Conservation (phyloP, 108 stramenopile species). For the Aurantiochytrium sp. region DNA sequence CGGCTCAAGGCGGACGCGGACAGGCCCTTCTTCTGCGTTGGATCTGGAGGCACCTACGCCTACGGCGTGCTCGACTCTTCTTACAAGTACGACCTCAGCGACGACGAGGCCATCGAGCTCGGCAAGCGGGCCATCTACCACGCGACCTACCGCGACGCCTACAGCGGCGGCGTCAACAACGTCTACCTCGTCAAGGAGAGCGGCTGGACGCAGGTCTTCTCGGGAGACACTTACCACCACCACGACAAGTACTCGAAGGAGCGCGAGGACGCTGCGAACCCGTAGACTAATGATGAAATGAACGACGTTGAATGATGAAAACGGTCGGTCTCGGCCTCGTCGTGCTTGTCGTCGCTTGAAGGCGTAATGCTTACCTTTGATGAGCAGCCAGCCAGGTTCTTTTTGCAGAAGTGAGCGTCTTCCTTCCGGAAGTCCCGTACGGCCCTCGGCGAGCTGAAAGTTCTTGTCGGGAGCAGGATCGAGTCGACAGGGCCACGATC, state of each 20-base stretch:
- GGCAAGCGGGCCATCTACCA: conserved; percentile 99
- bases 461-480: no score
- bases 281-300: neutral
- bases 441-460: no score
- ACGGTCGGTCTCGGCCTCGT: no score
- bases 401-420: no score
- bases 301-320: no score
- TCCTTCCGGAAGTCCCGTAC: no score
- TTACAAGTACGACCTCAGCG: conserved; percentile 86
- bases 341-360: no score
- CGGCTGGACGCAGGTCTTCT: conserved; percentile 90
- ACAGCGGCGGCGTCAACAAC: conserved; percentile 84
- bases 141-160: conserved; percentile 98
- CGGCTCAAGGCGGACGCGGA: conserved; percentile 83
- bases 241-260: conserved; percentile 77
- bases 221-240: conserved; percentile 95
- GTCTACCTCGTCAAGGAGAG: conserved; percentile 91
- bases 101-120: conserved; percentile 98
- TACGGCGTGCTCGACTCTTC: conserved; percentile 96
- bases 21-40: conserved; percentile 79
- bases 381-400: no score
- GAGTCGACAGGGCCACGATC: no score
- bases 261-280: conserved; percentile 28
- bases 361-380: no score
- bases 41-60: conserved; percentile 96